Base-by-base conservation (phyloP, 805 yeast species). In the Tetrapisispora phaffii region DNA sequence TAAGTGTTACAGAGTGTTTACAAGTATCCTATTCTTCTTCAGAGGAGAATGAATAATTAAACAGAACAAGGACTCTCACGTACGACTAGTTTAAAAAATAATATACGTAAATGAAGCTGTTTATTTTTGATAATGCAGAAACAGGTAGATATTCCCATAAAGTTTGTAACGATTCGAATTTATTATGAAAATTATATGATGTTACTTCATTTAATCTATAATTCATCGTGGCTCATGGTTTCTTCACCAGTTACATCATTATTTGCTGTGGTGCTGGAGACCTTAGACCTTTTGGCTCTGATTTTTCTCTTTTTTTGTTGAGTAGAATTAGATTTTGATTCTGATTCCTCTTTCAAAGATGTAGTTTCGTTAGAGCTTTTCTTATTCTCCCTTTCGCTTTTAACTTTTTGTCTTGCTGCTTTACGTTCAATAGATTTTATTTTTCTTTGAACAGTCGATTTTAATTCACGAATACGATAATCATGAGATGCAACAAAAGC, bases 391-490 rank as follows among this genome's bases (percentile, higher is more conserved):
- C 40, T 40, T 23, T 42, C 28, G 20, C 39, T 35, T 26, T 50
- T 43, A 28, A 49, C 49, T 24, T 45, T 49, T 20, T 45, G 47
- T 23, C 45, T 50, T 44, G 52, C 57, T 35, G 56, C 59, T 44
- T 53, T 57, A 47, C 62, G 61, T 51, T 51, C 60, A 16, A 50
- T 44, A 2, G 56, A 55, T 33, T 59, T 51, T 17, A 54, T 47
- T 19, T 53, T 47, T 42, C 62, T 54, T 34, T 53, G 55, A 37
- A 52, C 50, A 26, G 47, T 34, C 17, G 62, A 44, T 35, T 52
- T 57, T 24, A 66, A 35, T 20, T 64, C 69, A 28, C 59, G 63
- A 36, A 60, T 44, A 41, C 65, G 61, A 42, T 64, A 62, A 1
- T 56, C 52, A 42, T 62, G 57, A 19, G 54, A 47, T 9, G 50